Conservation (phyloP, 192 early-diverging fungal species). For the Thamnidium elegans region DNA sequence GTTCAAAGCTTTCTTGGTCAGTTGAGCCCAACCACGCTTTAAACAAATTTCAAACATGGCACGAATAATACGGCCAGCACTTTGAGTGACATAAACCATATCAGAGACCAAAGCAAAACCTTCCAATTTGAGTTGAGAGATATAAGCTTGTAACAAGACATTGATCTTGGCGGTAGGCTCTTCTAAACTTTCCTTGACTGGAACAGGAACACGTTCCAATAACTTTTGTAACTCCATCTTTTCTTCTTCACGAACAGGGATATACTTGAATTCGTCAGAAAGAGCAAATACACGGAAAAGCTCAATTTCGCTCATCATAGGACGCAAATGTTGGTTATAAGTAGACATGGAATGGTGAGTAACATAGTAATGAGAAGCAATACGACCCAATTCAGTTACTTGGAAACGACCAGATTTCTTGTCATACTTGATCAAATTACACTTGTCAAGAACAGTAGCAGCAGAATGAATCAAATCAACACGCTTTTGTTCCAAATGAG, state of each 20-base stretch:
- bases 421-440: conserved; percentile 93
- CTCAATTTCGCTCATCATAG: conserved; percentile 93
- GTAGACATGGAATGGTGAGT: conserved; percentile 87
- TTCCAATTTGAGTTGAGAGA: conserved; percentile 89
- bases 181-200: conserved; percentile 90
- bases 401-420: conserved; percentile 85
- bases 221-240: conserved; percentile 72
- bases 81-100: conserved; percentile 98
- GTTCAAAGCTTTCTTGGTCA: conserved; percentile 84
- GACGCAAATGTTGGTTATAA: conserved; percentile 91
- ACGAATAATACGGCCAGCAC: conserved; percentile 87
- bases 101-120: conserved; percentile 97
- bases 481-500: conserved; percentile 78
- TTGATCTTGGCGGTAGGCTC: conserved; percentile 92
- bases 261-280: conserved; percentile 92
- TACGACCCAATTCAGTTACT: conserved; percentile 89
- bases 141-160: conserved; percentile 90
- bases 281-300: conserved; percentile 82
- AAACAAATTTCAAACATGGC: conserved; percentile 97
- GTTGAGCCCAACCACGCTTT: conserved; percentile 88
- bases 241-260: conserved; percentile 88
- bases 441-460: conserved; percentile 82
- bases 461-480: conserved; percentile 90
- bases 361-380: conserved; percentile 97
- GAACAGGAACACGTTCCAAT: conserved; percentile 85